Base-by-base conservation (phyloP, 129 eudicot species). In the Flaveria bidentis region DNA sequence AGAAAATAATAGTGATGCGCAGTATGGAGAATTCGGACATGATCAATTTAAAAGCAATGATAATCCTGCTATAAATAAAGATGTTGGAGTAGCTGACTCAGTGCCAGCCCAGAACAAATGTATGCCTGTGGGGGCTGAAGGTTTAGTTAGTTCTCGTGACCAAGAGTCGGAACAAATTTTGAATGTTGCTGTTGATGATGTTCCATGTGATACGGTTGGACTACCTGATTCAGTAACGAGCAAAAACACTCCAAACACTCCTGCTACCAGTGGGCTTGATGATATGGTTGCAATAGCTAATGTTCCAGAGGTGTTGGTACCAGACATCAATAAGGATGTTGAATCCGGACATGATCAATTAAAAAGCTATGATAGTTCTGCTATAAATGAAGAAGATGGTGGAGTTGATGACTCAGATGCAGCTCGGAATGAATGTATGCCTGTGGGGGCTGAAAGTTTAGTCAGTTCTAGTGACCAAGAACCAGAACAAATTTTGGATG, bases 141-240 rank as follows among this genome's bases (percentile, higher is more conserved):
- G 8, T 25, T 2, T 55, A 10, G 44, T 63, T 41, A 50, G 7
- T 17, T 53, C 75, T 45, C 14, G 46, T 56, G 50, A 49, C 45
- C 30, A 62, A 23, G 73, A 72, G 65, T 30, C 60, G 39, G 78
- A 76, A 18, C 74, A 33, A 18, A 14, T 11, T 12, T 18, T 51
- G 42, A 65, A 76, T 73, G n/a, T 28, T 33, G 26, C 69, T 75
- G 69, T 69, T 57, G 72, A 56, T 50, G 66, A 76, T 15, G 66
- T 55, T 62, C n/a, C 61, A 44, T 72, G 64, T 50, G 80, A 64
- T 71, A 75, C 53, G 11, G 57, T 76, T 52, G 80, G 73, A 46
- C 42, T 12, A 20, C 39, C 74, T 67, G 74, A 15, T 53, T 67
- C 53, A 14, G 18, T 44, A 58, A 44, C 47, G 9, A 45, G 22